phyloP scores from a whole-genome alignment of 306 rosid species.

The Quercus glauca region DNA sequence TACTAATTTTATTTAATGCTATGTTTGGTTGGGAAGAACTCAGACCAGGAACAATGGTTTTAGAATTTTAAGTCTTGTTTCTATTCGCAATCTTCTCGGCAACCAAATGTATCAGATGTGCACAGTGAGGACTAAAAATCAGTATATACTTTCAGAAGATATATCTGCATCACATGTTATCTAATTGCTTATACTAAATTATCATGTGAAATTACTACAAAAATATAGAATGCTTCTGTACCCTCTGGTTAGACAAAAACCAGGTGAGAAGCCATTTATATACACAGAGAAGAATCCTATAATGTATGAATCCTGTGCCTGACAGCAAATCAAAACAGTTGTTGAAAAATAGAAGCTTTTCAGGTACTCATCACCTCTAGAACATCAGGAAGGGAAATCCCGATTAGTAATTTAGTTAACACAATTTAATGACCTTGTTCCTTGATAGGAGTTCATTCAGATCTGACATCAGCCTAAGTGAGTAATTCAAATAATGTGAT shows the following conservation, averaged over 20 bases:
- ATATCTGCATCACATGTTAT: neutral
- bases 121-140: neutral
- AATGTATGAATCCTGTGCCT: neutral
- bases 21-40: neutral
- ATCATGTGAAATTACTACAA: neutral
- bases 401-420: neutral
- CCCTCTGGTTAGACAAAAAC: neutral
- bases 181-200: neutral
- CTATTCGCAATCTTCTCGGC: neutral
- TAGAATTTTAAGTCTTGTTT: neutral
- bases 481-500: neutral
- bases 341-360: neutral
- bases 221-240: neutral
- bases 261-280: neutral
- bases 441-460: too few species aligned
- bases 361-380: neutral
- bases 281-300: neutral
- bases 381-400: neutral
- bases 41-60: neutral
- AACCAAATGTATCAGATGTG: neutral
- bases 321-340: neutral
- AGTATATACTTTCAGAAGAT: neutral
- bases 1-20: neutral
- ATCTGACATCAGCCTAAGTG: neutral
- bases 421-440: neutral